Base-by-base conservation (phyloP, 73 alveolate species). In the Paramecium caudatum region DNA sequence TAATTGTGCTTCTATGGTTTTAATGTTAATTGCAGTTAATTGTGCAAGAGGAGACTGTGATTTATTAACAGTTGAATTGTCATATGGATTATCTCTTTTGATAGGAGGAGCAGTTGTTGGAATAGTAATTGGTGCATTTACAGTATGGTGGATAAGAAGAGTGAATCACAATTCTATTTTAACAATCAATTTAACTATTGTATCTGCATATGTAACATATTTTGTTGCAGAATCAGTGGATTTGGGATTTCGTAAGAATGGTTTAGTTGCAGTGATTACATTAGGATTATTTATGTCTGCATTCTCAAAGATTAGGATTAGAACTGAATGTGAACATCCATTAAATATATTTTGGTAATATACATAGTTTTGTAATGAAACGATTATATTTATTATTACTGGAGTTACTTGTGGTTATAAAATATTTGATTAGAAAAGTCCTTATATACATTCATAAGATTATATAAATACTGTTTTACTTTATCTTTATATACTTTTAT, bases 61-160 rank as follows among this genome's bases (percentile, higher is more conserved):
- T 33, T n/a, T 65, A 3, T 27, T 65, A n/a, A 33, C 83, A 65
- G 83, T 65, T 1, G 83, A 65, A 65, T 33, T 65, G 16, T 41
- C 69, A 4, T 37, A 45, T 74, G 88, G 88, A 3, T 0, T 74
- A 2, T 19, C 55, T 9, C 25, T 74, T 12, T 21, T 74, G 15
- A 23, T 90, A n/a, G 97, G 97, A 1, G 91, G 93, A 16, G 33
- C 49, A n/a, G 68, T 90, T 45, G 96, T 94, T 1, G 97, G 97
- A 10, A 70, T 94, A 0, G 21, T 47, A 9, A 65, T 90, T 61
- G 96, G 95, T 9, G 21, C 74, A 15, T 36, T 91, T 12, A 84
- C 91, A 21, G 63, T 82, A 36, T 82, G 37, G 69, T 92, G 96
- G 94, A 48, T 94, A 30, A 93, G 93, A 69, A 92, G 96, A 82